Percentiles rank a stretch among this genome's conserved stretches.
Conservation (phyloP, 2,329 filamentous ascomycete genomes). For the Xylariomycetidae sp. region DNA sequence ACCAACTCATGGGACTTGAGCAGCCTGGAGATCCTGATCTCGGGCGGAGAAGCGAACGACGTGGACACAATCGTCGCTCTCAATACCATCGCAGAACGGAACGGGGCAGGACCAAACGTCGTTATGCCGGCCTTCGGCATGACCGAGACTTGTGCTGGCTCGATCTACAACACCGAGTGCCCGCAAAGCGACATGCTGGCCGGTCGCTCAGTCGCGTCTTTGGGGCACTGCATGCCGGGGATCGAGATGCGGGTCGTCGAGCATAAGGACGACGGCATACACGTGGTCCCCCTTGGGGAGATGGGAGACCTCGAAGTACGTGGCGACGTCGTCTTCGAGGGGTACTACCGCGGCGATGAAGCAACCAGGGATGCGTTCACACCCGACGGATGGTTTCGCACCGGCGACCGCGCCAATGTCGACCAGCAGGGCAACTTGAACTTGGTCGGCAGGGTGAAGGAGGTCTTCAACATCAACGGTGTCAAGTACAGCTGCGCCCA, state of each 20-base stretch:
- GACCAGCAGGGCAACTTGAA: background rate
- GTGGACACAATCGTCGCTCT: background rate
- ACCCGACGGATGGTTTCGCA: background rate
- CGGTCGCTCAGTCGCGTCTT: slow-evolving; percentile 25
- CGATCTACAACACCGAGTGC: slow-evolving; percentile 34
- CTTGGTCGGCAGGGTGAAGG: background rate
- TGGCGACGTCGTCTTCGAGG: background rate
- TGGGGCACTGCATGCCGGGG: slow-evolving; percentile 32
- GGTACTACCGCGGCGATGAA: background rate
- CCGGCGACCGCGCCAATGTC: background rate
- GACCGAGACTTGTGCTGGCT: slow-evolving; percentile 24
- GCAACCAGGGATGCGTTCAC: background rate
- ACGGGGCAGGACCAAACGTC: slow-evolving; percentile 3
- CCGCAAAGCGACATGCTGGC: slow-evolving; percentile 31
- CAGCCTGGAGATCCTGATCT: background rate
- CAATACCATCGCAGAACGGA: background rate
- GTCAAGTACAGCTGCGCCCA: background rate
- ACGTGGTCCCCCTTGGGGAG: background rate
- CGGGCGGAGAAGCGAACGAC: background rate
- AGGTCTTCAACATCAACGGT: background rate
- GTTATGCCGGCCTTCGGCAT: slow-evolving; percentile 20
- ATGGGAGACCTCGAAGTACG: background rate
- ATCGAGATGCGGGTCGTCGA: slow-evolving; percentile 18
- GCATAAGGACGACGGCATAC: background rate
- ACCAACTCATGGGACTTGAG: background rate